Evolutionary conservation across 1,284 basidiomycete species (phyloP).

Genomic region (Chalciporus sp.): DNA sequence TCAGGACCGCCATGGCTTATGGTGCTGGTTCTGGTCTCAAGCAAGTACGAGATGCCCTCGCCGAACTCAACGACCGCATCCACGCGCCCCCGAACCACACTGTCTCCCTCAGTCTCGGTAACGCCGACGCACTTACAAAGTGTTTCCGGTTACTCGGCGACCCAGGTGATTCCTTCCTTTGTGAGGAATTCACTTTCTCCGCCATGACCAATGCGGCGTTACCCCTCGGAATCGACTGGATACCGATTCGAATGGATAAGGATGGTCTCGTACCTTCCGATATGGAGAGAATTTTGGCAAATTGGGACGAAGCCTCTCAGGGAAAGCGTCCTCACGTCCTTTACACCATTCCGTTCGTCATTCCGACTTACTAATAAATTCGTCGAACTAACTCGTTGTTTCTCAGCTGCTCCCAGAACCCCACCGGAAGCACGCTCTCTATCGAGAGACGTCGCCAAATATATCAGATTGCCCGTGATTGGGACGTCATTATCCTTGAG

Average conservation of each 20-base stretch:
- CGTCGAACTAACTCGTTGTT: constrained; percentile 17
- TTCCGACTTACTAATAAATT: background rate
- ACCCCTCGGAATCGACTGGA: constrained; percentile 44
- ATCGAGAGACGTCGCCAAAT: constrained; percentile 53
- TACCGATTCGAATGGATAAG: constrained; percentile 56
- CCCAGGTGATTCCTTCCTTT: constrained; percentile 54
- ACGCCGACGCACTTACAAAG: constrained; percentile 40
- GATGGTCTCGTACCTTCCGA: constrained; percentile 52
- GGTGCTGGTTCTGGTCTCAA: constrained; percentile 31
- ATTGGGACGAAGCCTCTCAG: constrained; percentile 48
- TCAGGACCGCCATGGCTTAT: constrained; percentile 34
- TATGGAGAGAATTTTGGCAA: constrained; percentile 48
- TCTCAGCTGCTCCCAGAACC: constrained; percentile 49
- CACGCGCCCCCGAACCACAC: constrained; percentile 34
- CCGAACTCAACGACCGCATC: constrained; percentile 33
- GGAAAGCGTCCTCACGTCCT: constrained; percentile 37
- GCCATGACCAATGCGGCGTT: constrained; percentile 41
- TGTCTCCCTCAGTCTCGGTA: constrained; percentile 37
- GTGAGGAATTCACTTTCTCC: constrained; percentile 52
- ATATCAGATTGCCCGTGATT: constrained; percentile 57
- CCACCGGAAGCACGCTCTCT: constrained; percentile 53
- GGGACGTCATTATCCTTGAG: constrained; percentile 53
- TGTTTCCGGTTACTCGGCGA: constrained; percentile 47
- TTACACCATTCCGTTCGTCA: constrained; percentile 34
- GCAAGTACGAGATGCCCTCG: constrained; percentile 32